phyloP scores from a whole-genome alignment of 2,329 filamentous ascomycete species.

The Neocatenulostroma microsporum region DNA sequence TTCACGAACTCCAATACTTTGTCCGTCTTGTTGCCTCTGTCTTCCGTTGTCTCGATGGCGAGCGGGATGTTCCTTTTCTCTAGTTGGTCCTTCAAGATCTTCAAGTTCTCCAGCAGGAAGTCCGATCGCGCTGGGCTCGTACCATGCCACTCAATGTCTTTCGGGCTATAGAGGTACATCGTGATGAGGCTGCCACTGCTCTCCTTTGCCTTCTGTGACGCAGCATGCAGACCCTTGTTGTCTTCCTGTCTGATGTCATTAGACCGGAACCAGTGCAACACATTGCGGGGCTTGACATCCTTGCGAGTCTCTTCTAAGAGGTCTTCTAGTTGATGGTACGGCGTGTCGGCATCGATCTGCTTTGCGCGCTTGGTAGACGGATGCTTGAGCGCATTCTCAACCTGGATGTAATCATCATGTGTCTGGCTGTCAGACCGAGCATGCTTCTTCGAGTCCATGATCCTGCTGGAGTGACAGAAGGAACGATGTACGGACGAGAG shows the following conservation, averaged over 20 bases:
- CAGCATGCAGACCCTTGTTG: slow-evolving; percentile 42
- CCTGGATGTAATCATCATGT: slow-evolving; percentile 10
- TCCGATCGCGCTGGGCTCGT: slow-evolving; percentile 43
- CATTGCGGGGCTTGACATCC: slow-evolving; percentile 32
- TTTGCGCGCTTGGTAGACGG: slow-evolving; percentile 45
- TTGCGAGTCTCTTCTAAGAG: slow-evolving; percentile 34
- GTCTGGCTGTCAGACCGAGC: slow-evolving; percentile 10
- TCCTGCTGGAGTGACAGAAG: no score
- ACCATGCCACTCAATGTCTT: slow-evolving; percentile 45
- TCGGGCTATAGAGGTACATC: slow-evolving; percentile 40
- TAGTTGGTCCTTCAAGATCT: slow-evolving; percentile 40
- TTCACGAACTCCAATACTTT: slow-evolving; percentile 38
- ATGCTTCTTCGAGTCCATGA: no score
- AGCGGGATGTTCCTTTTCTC: slow-evolving; percentile 43
- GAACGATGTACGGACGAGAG: no score
- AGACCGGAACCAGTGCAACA: slow-evolving; percentile 46
- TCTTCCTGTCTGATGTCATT: slow-evolving; percentile 46
- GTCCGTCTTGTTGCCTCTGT: slow-evolving; percentile 36
- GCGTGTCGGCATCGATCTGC: slow-evolving; percentile 40
- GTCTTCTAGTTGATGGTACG: slow-evolving; percentile 36
- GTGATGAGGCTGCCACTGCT: slow-evolving; percentile 38
- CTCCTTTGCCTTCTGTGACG: slow-evolving; percentile 39
- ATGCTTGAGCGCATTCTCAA: slow-evolving; percentile 29
- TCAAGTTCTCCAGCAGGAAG: slow-evolving; percentile 41
- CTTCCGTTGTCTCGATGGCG: slow-evolving; percentile 37